These are phyloP conservation scores for Aspergillus hancockii DNA, from an alignment of 495 filamentous ascomycete species.

Conservation along the genomic window DNA sequence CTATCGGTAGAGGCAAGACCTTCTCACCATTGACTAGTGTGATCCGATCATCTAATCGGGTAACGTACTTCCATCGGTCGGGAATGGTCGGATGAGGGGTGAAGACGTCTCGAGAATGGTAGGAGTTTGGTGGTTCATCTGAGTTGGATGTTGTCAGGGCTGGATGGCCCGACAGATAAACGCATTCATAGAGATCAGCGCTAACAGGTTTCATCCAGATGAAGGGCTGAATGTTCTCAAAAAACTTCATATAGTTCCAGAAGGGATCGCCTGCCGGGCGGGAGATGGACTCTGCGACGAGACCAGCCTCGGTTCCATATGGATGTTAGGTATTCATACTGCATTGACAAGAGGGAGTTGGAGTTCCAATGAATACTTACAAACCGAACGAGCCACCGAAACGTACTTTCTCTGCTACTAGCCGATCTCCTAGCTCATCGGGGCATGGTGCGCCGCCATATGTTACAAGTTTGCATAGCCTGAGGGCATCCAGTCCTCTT, in stretches of 20 bases:
- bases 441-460: conserved; percentile 56
- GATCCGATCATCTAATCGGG: conserved; percentile 62
- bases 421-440: conserved; percentile 56
- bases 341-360: background rate
- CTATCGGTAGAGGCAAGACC: conserved; percentile 62
- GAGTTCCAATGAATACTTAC: conserved; percentile 32
- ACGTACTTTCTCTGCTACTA: conserved; percentile 49
- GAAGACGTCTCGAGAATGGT: conserved; percentile 63
- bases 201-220: conserved; percentile 53
- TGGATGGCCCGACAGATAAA: conserved; percentile 53
- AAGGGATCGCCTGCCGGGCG: conserved; percentile 47
- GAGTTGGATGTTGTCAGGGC: conserved; percentile 57
- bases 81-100: conserved; percentile 57
- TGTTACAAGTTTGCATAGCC: conserved; percentile 46
- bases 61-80: conserved; percentile 64
- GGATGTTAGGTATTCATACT: conserved; percentile 6
- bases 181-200: conserved; percentile 50
- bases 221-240: conserved; percentile 45
- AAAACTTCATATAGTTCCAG: conserved; percentile 56
- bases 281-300: conserved; percentile 49
- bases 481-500: conserved; percentile 46
- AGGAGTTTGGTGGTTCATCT: conserved; percentile 50
- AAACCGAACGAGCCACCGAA: conserved; percentile 54
- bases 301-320: conserved; percentile 55
- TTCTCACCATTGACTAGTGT: conserved; percentile 71